phyloP scores from a whole-genome alignment of 148 eudicot species.

The Dysphania ambrosioides region DNA sequence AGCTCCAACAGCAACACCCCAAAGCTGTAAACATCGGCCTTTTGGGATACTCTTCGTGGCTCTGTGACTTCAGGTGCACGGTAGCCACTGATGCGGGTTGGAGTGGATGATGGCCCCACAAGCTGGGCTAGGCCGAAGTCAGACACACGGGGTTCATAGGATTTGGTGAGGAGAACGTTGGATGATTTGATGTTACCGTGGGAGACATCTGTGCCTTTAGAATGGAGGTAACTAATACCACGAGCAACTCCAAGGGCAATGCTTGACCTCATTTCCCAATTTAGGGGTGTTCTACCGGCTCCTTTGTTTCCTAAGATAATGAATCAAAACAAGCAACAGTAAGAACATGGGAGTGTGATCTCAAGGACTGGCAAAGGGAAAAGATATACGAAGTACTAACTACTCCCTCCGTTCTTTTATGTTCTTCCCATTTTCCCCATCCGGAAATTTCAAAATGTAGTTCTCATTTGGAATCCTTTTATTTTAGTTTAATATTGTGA shows the following conservation, averaged over 20 bases:
- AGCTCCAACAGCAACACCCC: conserved; percentile 47
- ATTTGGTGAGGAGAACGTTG: conserved; percentile 38
- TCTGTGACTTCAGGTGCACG: conserved; percentile 48
- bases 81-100: conserved; percentile 33
- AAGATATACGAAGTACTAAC: neutral
- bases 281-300: conserved; percentile 35
- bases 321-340: neutral
- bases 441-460: too few relatives aligned
- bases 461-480: too few relatives aligned
- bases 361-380: neutral
- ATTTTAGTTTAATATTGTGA: too few relatives aligned
- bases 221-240: conserved; percentile 34
- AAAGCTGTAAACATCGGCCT: conserved; percentile 40
- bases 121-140: conserved; percentile 39
- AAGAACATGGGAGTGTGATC: neutral
- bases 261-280: conserved; percentile 37
- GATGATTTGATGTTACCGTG: conserved; percentile 42
- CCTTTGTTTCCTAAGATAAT: conserved; percentile 34
- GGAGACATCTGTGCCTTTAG: conserved; percentile 28
- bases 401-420: too few relatives aligned
- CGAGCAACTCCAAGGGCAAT: conserved; percentile 38
- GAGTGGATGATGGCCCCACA: conserved; percentile 31
- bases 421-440: too few relatives aligned
- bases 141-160: conserved; percentile 32
- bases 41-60: conserved; percentile 30